phyloP scores from a whole-genome alignment of 1,139 yeast species.

The Kluyveromyces marxianus region DNA sequence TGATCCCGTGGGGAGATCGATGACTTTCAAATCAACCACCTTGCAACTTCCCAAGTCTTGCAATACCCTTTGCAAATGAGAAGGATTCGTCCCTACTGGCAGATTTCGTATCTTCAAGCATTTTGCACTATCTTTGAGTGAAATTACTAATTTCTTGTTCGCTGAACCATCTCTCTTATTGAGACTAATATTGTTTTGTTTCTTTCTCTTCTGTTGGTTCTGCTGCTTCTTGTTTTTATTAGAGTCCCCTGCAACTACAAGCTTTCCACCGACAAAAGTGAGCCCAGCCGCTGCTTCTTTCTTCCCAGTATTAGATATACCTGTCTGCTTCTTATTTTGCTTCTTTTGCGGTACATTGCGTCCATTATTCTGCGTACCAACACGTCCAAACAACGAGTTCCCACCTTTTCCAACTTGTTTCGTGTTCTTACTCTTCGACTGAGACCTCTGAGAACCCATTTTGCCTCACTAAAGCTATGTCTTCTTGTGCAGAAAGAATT shows the following conservation, averaged over 20 bases:
- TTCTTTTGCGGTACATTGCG: conserved; percentile 1
- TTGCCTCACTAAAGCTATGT: no score
- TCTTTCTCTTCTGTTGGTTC: not conserved
- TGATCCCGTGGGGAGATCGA: conserved; percentile 27
- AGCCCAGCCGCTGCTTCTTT: conserved; percentile 11
- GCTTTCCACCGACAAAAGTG: conserved; percentile 23
- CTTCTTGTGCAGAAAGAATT: no score
- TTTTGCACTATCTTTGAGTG: conserved; percentile 13
- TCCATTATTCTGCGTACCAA: conserved; percentile 1
- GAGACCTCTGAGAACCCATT: not conserved
- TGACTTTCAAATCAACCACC: conserved; percentile 18
- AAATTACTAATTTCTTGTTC: conserved; percentile 17
- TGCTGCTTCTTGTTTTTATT: conserved; percentile 9
- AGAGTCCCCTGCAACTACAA: conserved; percentile 22
- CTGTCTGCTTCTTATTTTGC: not conserved
- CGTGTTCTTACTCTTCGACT: not conserved
- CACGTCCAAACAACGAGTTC: conserved; percentile 5
- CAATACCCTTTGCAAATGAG: conserved; percentile 17
- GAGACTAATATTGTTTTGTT: not conserved
- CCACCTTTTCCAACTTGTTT: not conserved
- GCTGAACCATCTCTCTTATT: not conserved
- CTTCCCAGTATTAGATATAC: not conserved
- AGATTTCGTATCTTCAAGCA: conserved; percentile 21
- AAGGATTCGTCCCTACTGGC: conserved; percentile 22
- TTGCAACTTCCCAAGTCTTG: conserved; percentile 17